These are phyloP conservation scores for Sporothrix variecibatus DNA, from an alignment of 2,329 filamentous ascomycete genomes.

Conservation along the genomic window DNA sequence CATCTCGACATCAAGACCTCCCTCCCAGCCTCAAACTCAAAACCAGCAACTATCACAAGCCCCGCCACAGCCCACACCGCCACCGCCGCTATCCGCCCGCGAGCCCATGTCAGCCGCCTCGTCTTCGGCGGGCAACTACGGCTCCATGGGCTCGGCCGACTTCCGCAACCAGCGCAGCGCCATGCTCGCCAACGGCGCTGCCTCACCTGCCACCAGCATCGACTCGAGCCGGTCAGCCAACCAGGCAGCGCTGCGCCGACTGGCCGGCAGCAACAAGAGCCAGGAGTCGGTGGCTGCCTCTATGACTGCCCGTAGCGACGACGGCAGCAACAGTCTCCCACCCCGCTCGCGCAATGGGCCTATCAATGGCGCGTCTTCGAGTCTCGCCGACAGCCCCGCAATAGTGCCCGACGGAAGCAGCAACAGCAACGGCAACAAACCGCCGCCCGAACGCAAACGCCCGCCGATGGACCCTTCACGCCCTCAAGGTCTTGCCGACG, in stretches of 20 bases:
- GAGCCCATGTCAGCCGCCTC: constrained; percentile 30
- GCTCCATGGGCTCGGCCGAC: constrained; percentile 26
- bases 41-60: background rate
- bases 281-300: constrained; percentile 59
- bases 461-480: constrained; percentile 66
- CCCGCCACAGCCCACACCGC: constrained; percentile 23
- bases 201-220: constrained; percentile 55
- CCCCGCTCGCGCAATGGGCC: constrained; percentile 55
- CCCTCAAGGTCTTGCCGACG: constrained; percentile 50
- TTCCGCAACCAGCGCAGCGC: constrained; percentile 35
- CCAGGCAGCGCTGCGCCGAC: constrained; percentile 47
- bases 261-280: constrained; percentile 56
- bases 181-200: constrained; percentile 38
- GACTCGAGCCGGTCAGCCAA: constrained; percentile 50
- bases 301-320: constrained; percentile 52
- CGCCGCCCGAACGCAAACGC: constrained; percentile 64
- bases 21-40: constrained; percentile 17
- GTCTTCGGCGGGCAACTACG: constrained; percentile 28
- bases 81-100: constrained; percentile 33
- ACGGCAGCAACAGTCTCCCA: constrained; percentile 47
- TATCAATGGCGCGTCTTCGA: constrained; percentile 33
- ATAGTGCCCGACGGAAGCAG: constrained; percentile 25
- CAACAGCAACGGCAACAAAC: constrained; percentile 47
- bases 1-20: background rate
- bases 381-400: constrained; percentile 30